Conservation (phyloP, 495 filamentous ascomycete species). For the Daldinia caldariorum region DNA sequence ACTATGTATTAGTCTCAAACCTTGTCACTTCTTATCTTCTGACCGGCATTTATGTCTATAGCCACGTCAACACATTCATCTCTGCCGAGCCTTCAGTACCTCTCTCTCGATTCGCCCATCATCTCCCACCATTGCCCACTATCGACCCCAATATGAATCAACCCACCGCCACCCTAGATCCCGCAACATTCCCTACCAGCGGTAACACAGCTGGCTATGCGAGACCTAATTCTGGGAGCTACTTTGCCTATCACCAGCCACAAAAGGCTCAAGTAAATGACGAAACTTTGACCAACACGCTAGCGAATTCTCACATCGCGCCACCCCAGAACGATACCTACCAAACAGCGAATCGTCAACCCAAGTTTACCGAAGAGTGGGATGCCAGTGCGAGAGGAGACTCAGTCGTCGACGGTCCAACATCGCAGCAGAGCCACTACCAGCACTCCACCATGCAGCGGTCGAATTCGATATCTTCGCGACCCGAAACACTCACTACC, state of each 20-base stretch:
- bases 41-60: slow-evolving; percentile 24
- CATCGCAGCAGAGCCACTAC: slow-evolving; percentile 30
- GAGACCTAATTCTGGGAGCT: slow-evolving; percentile 37
- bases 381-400: slow-evolving; percentile 72
- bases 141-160: slow-evolving; percentile 41
- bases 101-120: slow-evolving; percentile 27
- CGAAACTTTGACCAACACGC: slow-evolving; percentile 55
- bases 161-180: slow-evolving; percentile 32
- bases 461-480: slow-evolving; percentile 60
- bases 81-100: slow-evolving; percentile 34
- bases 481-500: slow-evolving; percentile 53
- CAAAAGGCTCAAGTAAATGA: slow-evolving; percentile 46
- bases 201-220: slow-evolving; percentile 25
- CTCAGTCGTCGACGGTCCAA: slow-evolving; percentile 64
- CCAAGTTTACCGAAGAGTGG: slow-evolving; percentile 74
- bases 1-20: slow-evolving; percentile 24
- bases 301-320: slow-evolving; percentile 52
- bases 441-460: slow-evolving; percentile 57
- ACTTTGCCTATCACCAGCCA: slow-evolving; percentile 42
- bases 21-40: slow-evolving; percentile 14
- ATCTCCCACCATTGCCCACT: too few relatives aligned
- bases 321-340: slow-evolving; percentile 45
- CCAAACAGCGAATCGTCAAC: slow-evolving; percentile 37
- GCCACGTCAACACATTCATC: slow-evolving; percentile 35
- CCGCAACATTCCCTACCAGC: slow-evolving; percentile 22